Percentiles rank a stretch among this genome's conserved stretches.
phyloP scores from a whole-genome alignment of 2,329 filamentous ascomycete genomes.

The Macroventuria anomochaeta region DNA sequence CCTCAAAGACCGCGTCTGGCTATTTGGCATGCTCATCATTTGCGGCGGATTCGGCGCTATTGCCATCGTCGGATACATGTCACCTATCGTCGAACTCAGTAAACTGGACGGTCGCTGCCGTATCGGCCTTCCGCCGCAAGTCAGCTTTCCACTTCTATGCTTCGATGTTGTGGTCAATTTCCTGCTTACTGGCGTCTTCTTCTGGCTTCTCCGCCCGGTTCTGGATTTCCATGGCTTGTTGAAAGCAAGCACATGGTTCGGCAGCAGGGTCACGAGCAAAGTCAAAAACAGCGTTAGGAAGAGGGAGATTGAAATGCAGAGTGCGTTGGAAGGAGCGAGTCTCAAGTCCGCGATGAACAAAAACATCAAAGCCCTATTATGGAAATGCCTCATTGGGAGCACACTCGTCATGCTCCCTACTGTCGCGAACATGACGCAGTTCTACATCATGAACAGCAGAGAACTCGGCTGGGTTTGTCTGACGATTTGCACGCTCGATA shows the following conservation, averaged over 20 bases:
- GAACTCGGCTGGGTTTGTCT: constrained; percentile 51
- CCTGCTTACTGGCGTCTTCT: constrained; percentile 45
- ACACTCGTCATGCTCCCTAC: constrained; percentile 47
- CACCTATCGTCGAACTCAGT: constrained; percentile 41
- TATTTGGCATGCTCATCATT: constrained; percentile 34
- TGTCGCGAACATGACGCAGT: constrained; percentile 44
- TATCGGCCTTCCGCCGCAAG: constrained; percentile 45
- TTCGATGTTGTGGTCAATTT: constrained; percentile 49
- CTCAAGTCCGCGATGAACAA: constrained; percentile 15
- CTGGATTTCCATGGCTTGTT: constrained; percentile 22
- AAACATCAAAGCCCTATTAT: constrained; percentile 29
- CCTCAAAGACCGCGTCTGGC: constrained; percentile 42
- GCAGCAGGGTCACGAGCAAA: neutral
- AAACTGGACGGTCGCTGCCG: constrained; percentile 40
- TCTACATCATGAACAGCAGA: constrained; percentile 38
- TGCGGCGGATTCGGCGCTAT: constrained; percentile 36
- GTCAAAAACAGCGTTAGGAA: constrained; percentile 3
- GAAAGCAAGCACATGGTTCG: constrained; percentile 5
- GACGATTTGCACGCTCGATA: constrained; percentile 48
- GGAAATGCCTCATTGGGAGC: constrained; percentile 39
- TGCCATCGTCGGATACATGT: constrained; percentile 34
- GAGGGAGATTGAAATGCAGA: neutral
- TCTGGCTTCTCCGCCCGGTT: constrained; percentile 41
- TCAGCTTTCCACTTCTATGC: constrained; percentile 43
- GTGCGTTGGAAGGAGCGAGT: neutral